Base-by-base conservation (phyloP, 371 early-diverging fungal species). In the Apophysomyces variabilis region DNA sequence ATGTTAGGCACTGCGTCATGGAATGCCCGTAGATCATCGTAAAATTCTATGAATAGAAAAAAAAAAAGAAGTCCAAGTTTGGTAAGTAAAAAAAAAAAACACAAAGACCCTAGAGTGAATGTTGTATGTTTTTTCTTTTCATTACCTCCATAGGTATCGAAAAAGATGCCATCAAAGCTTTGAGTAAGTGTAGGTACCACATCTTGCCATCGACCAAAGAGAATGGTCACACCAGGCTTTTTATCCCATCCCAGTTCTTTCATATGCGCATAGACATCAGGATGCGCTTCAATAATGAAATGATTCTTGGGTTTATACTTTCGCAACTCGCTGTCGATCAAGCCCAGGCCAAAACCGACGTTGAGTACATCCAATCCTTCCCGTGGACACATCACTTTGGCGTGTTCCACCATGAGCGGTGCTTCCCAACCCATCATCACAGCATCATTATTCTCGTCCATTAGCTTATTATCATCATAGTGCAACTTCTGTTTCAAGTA, bases 401-500 rank as follows among this genome's bases (percentile, higher is more conserved):
- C 96, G 66, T 96, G 96, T 37, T 86, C 86, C 21, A 87, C 82
- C 98, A 98, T 98, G 66, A 98, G 67, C n/a, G 96, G 96, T 0
- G 85, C 80, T 72, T 98, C 98, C 98, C 98, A 95, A 46, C 92
- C 94, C 98, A 98, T 98, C 97, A 97, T 97, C 9, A 98, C 97
- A 36, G 92, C 97, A 77, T 98, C 94, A 39, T 88, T 83, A 46
- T 96, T 92, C 12, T 83, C 89, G 69, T 97, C 98, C 71, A 97
- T 73, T 41, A 96, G 67, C 44, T 88, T 85, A 43, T 86, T 87
- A 43, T 89, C 92, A 58, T 93, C 90, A 67, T 93, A 94, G 57
- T 87, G 89, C 6, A 94, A 79, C 5, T 90, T 89, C 69, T 90
- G 87, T 18, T 84, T 68, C 45, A 97, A 77, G 70, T 93, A 97